A percentile compares a stretch with the other conserved stretches of the same genome.
phyloP scores from a whole-genome alignment of 805 yeast species.

The Kuraishia hungarica region DNA sequence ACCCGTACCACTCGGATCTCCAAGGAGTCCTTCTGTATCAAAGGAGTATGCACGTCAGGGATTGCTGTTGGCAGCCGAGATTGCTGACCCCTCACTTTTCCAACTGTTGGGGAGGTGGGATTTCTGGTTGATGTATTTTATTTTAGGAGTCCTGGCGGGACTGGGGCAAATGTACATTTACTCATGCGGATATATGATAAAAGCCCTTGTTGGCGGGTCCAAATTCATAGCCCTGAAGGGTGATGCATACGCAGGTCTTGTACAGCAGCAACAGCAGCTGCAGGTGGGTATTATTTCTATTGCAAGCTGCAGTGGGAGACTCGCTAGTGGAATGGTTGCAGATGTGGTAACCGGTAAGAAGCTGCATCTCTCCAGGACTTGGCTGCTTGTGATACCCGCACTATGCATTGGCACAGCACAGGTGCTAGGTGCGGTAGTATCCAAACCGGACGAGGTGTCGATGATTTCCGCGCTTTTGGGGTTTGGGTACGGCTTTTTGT shows the following conservation, averaged over 20 bases:
- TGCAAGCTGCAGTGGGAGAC: conserved; percentile 59
- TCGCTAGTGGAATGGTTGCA: conserved; percentile 54
- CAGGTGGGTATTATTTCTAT: conserved; percentile 70
- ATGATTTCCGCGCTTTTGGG: conserved; percentile 52
- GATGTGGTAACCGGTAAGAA: conserved; percentile 50
- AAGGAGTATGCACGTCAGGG: background rate
- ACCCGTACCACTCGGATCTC: background rate
- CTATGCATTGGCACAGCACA: conserved; percentile 41
- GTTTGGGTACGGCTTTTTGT: conserved; percentile 62
- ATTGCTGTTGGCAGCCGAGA: background rate
- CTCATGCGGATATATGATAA: conserved; percentile 63
- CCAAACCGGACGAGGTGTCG: conserved; percentile 31
- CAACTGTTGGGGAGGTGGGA: conserved; percentile 18
- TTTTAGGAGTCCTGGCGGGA: conserved; percentile 53
- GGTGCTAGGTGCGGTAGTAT: conserved; percentile 29
- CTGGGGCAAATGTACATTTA: conserved; percentile 70
- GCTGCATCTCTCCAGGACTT: conserved; percentile 18
- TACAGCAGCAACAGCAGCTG: conserved; percentile 52
- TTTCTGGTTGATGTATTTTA: conserved; percentile 43
- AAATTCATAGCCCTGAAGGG: conserved; percentile 8
- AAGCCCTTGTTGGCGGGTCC: conserved; percentile 29
- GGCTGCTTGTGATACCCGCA: conserved; percentile 47
- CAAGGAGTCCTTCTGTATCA: background rate
- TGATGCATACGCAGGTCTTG: conserved; percentile 10
- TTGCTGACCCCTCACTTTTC: background rate